phyloP scores from a whole-genome alignment of 2,329 filamentous ascomycete species.

The Amauroascus verrucosus region DNA sequence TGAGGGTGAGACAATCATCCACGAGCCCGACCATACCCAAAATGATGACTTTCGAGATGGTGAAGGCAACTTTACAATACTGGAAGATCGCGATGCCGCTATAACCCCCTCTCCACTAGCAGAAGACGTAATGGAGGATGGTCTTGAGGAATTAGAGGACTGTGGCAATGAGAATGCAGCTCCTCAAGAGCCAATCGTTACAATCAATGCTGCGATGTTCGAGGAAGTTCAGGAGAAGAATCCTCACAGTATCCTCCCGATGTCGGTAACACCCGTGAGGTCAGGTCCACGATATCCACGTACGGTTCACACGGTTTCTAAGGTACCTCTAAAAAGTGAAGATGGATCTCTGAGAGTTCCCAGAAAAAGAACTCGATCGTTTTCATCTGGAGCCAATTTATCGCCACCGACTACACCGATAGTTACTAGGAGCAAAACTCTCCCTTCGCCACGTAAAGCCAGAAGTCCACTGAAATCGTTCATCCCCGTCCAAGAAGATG shows the following conservation, averaged over 20 bases:
- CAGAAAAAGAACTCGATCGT: constrained; percentile 44
- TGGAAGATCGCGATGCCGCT: constrained; percentile 14
- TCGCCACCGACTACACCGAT: constrained; percentile 21
- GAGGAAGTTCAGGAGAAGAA: constrained; percentile 19
- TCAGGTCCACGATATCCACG: constrained; percentile 37
- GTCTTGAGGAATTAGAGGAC: background rate
- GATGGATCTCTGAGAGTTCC: constrained; percentile 38
- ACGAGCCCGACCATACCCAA: background rate
- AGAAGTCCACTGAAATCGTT: constrained; percentile 12
- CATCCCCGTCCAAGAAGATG: constrained; percentile 4
- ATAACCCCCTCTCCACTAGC: constrained; percentile 42
- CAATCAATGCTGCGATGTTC: constrained; percentile 17
- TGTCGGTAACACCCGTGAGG: constrained; percentile 49
- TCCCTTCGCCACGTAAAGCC: constrained; percentile 20
- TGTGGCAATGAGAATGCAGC: constrained; percentile 48
- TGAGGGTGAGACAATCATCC: constrained; percentile 24
- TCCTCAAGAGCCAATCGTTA: constrained; percentile 17
- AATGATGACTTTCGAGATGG: background rate
- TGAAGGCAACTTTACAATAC: constrained; percentile 9
- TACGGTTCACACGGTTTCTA: constrained; percentile 62
- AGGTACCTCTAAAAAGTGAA: constrained; percentile 62
- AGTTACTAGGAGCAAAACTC: constrained; percentile 20
- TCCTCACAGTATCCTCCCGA: constrained; percentile 17
- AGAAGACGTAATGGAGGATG: background rate
- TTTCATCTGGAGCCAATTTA: constrained; percentile 36